phyloP scores from a whole-genome alignment of 352 stramenopile genomes.

The Globisporangium cederbergense region DNA sequence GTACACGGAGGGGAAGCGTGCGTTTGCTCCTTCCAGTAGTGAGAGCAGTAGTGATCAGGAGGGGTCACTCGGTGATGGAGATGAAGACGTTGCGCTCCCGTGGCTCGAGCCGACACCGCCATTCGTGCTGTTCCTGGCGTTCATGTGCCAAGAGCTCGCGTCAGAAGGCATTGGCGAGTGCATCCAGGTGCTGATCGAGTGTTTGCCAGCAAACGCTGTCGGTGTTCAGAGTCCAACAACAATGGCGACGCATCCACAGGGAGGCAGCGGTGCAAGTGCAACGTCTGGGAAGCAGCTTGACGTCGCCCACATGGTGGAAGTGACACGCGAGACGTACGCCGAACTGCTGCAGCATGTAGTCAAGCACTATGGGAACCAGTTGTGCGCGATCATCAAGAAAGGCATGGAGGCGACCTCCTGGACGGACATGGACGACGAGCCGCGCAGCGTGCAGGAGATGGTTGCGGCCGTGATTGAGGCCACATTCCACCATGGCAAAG shows the following conservation, averaged over 20 bases:
- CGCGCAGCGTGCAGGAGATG: slow-evolving; percentile 65
- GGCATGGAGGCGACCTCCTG: slow-evolving; percentile 47
- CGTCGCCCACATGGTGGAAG: slow-evolving; percentile 71
- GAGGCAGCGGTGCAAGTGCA: slow-evolving; percentile 5
- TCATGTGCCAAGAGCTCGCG: slow-evolving; percentile 61
- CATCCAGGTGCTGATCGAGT: slow-evolving; percentile 67
- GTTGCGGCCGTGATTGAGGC: slow-evolving; percentile 54
- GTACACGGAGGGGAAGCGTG: slow-evolving; percentile 71
- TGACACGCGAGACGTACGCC: slow-evolving; percentile 54
- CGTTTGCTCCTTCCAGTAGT: slow-evolving; percentile 24
- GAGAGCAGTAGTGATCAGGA: not conserved
- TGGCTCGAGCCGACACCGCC: slow-evolving; percentile 59
- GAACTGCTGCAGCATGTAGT: slow-evolving; percentile 63
- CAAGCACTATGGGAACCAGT: slow-evolving; percentile 54
- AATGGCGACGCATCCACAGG: not conserved
- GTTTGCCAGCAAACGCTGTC: slow-evolving; percentile 39
- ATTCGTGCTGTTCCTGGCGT: slow-evolving; percentile 73
- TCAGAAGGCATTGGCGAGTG: slow-evolving; percentile 66
- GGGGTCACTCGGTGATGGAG: slow-evolving; percentile 14
- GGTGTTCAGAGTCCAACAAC: slow-evolving; percentile 3
- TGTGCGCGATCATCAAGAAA: slow-evolving; percentile 42
- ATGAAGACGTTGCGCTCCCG: slow-evolving; percentile 37
- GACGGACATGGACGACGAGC: slow-evolving; percentile 59
- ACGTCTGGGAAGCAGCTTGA: slow-evolving; percentile 28
- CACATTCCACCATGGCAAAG: slow-evolving; percentile 52